phyloP scores from a whole-genome alignment of 305 asterid genomes.

The Fraxinus baroniana region DNA sequence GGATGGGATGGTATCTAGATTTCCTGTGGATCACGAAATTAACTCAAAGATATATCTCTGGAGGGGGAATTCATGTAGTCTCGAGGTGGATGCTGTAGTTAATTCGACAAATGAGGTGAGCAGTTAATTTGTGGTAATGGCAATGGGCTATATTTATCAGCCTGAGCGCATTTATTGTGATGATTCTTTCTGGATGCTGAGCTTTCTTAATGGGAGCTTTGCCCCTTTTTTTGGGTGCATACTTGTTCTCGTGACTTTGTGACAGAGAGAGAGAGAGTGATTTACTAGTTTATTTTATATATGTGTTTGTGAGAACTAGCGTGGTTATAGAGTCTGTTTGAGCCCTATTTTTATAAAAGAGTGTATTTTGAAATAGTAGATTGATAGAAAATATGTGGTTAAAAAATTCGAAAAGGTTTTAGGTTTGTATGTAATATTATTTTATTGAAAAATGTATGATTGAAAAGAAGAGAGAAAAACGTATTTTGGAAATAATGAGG shows the following conservation, averaged over 20 bases:
- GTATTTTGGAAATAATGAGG: no score
- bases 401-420: no score
- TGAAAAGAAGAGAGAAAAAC: no score
- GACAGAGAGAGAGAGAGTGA: not conserved
- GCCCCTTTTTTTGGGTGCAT: not conserved
- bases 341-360: no score
- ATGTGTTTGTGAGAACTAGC: slow-evolving; percentile 13
- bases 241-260: slow-evolving; percentile 5
- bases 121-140: not conserved
- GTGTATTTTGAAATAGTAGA: no score
- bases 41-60: slow-evolving; percentile 82
- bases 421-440: no score
- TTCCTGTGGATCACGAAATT: slow-evolving; percentile 70
- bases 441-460: no score
- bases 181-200: slow-evolving; percentile 9
- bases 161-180: not conserved
- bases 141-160: not conserved
- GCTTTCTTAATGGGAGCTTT: not conserved
- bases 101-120: slow-evolving; percentile 92
- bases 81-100: slow-evolving; percentile 94
- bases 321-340: no score
- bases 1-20: slow-evolving; percentile 62
- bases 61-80: slow-evolving; percentile 95
- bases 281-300: slow-evolving; percentile 2
- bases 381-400: no score